Base-by-base conservation (phyloP, 106 monocot genomes). In the Dendrobium chrysotoxum region DNA sequence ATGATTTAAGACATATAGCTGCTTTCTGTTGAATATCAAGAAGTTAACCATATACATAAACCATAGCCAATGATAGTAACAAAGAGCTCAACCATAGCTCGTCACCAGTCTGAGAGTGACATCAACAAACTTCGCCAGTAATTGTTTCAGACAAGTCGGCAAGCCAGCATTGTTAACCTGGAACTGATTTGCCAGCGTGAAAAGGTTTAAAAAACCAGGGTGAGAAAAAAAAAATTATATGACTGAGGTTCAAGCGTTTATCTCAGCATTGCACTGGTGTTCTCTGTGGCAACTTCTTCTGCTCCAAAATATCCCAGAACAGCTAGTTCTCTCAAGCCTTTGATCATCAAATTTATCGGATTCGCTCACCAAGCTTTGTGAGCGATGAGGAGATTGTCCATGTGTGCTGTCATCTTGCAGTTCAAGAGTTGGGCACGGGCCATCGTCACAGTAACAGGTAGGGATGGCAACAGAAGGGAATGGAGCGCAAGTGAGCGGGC, bases 211-310 rank as follows among this genome's bases (percentile, higher is more conserved):
- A 44, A 9, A 6, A 44, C 9, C 44, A 44, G 44, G 42, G 9
- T 4, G 42, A 7, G 9, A 7, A 42, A 42, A 42, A 7, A 7
- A 42, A 42, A 7, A 50, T 50, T 1, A 50, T 13, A 3, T 35
- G 3, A 35, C 35, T 35, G 35, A 35, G 35, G 0, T 38, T 71
- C 16, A 96, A 57, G 86, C 80, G 83, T 90, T 90, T 70, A 97
- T 97, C 73, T 97, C 97, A 8, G 92, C 84, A 72, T 94, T 91
- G 84, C 97, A 98, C 75, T 92, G 94, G 28, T 97, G 84, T 86
- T 97, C 97, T 68, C 97, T 89, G 28, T 91, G 92, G 83, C 92
- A 94, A 79, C 92, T 98, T 80, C 97, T 87, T 54, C 97, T 86
- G 25, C 68, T 86, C 92, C 97, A 89, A 70, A 92, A 93, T 75